Evolutionary conservation across 345 rosid species (phyloP), one percentile per base, ranked within the genome.

Genomic region (Turnera subulata): DNA sequence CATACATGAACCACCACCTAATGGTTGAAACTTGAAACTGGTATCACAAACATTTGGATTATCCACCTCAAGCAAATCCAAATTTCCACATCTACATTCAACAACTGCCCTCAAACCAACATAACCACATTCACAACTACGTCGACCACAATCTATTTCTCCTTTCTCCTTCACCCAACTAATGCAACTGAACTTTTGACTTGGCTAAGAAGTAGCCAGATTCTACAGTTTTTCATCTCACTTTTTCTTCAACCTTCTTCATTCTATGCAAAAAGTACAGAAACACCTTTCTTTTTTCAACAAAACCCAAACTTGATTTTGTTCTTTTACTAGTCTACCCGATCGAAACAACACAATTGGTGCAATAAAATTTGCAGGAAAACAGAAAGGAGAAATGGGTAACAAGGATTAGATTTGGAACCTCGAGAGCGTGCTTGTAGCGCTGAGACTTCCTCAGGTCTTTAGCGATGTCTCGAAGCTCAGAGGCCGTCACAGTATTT

Each of bases 341-440:
- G 23, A 46, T 22, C 17, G 19, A 46, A 37, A 1, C 20, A 20
- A 33, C 9, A 16, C 17, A 14, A 57, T 6, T 23, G 22, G 23
- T 18, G 18, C 23, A 18, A 2, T 21, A 58, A 64, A 13, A 38
- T 16, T 23, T 10, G 10, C 0, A 5, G 22, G n/a, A 45, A 13
- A 39, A 20, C 2, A 50, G 39, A 6, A 51, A 26, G n/a, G 6
- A 15, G 25, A 38, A 6, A 24, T 3, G 15, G 35, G 19, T 21
- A 6, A 21, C 46, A 14, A 1, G 58, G 50, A 46, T 0, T 4
- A 8, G 16, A n/a, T n/a, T n/a, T n/a, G 12, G 17, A 59, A 92
- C 98, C 97, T 92, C 97, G 42, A 92, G 95, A 50, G 98, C 98
- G 54, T 92, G 98, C 65, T 86, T 89, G 77, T 58, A 92, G 32